phyloP scores from a whole-genome alignment of 257 asterid genomes.

The Scutellaria minor region DNA sequence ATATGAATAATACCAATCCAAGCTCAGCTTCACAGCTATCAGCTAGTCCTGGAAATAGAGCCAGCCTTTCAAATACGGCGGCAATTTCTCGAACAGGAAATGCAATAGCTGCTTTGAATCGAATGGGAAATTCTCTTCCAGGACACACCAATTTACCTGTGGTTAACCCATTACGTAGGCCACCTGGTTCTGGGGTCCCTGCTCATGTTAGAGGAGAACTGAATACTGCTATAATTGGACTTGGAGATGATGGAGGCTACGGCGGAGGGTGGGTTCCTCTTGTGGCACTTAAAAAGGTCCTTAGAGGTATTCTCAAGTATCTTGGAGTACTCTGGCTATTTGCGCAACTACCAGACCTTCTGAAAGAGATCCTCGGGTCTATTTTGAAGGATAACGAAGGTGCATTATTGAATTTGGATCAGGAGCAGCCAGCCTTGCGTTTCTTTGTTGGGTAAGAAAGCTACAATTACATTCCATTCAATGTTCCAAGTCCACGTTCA shows the following conservation, averaged over 20 bases:
- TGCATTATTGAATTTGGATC: constrained; percentile 93
- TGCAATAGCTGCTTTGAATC: constrained; percentile 68
- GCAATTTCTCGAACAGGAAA: constrained; percentile 73
- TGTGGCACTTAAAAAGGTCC: constrained; percentile 95
- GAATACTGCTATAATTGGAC: constrained; percentile 98
- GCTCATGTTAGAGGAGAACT: constrained; percentile 97
- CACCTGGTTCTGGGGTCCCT: constrained; percentile 91
- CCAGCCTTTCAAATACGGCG: constrained; percentile 57
- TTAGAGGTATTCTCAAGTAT: constrained; percentile 93
- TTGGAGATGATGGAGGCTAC: constrained; percentile 99
- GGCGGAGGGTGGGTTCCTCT: constrained; percentile 99
- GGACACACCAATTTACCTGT: constrained; percentile 61
- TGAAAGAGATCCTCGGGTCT: constrained; percentile 97
- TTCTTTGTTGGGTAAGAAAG: constrained; percentile 91
- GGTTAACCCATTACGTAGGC: constrained; percentile 64
- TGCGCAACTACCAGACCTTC: constrained; percentile 95
- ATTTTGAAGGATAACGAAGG: constrained; percentile 97
- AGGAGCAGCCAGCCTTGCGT: constrained; percentile 99
- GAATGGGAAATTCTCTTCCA: constrained; percentile 71
- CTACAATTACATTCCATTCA: constrained; percentile 16
- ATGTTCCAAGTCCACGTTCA: background rate
- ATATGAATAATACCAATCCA: constrained; percentile 56
- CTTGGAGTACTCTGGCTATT: constrained; percentile 99
- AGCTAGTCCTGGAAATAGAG: constrained; percentile 64
- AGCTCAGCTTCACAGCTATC: constrained; percentile 64